Conservation (phyloP, 1,284 basidiomycete species). For the Tilletia indica region DNA sequence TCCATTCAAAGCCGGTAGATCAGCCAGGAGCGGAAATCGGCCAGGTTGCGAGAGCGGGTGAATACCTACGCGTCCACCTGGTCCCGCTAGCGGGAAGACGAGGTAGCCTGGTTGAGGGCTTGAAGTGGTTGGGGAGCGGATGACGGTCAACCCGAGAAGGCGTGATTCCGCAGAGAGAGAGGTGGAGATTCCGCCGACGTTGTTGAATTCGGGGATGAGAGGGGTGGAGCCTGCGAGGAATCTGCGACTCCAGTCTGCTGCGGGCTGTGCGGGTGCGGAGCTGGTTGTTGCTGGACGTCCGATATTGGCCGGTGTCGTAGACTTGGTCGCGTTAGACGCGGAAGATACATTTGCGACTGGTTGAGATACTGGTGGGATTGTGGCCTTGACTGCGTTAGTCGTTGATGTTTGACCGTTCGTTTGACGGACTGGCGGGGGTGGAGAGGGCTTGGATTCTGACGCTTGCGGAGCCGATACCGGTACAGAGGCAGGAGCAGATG, state of each 20-base stretch:
- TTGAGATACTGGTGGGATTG: no score
- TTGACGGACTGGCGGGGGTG: no score
- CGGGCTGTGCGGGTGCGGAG: not conserved
- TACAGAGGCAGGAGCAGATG: no score
- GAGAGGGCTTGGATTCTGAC: no score
- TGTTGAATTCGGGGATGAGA: constrained; percentile 22
- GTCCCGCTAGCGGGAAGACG: constrained; percentile 21
- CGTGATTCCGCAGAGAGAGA: constrained; percentile 19
- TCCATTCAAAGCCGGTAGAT: constrained; percentile 4
- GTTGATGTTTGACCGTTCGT: no score
- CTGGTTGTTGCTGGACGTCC: not conserved
- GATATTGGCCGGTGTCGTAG: no score
- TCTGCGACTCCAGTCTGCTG: constrained; percentile 21
- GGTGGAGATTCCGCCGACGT: constrained; percentile 18
- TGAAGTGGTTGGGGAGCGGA: not conserved
- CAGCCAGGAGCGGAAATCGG: constrained; percentile 11
- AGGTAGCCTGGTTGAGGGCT: constrained; percentile 12
- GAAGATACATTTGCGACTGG: no score
- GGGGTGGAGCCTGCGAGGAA: constrained; percentile 23
- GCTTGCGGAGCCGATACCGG: no score
- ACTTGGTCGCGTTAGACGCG: no score
- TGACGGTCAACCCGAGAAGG: constrained; percentile 14
- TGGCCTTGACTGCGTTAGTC: no score
- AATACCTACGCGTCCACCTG: constrained; percentile 22
- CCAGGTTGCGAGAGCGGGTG: constrained; percentile 19